Percentiles rank a stretch among this genome's conserved stretches.
These are phyloP conservation scores for Penicillium sp. DNA, from an alignment of 2,329 filamentous ascomycete genomes.

Conservation along the genomic window DNA sequence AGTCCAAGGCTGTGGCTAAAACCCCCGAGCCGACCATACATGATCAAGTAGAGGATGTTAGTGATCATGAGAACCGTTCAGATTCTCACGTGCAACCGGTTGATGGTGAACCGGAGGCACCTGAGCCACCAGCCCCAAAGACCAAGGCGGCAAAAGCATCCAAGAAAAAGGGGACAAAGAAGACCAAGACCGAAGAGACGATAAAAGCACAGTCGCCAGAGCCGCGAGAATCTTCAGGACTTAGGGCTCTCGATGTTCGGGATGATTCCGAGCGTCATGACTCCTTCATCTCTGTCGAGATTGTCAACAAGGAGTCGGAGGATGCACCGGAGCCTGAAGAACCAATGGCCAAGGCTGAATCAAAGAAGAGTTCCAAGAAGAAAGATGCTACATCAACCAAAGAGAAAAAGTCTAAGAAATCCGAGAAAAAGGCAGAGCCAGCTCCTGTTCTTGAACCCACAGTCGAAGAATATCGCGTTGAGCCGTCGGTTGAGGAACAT, in stretches of 20 bases:
- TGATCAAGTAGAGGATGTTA: slow-evolving; percentile 10
- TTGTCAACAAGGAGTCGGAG: slow-evolving; percentile 30
- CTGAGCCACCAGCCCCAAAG: slow-evolving; percentile 21
- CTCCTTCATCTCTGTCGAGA: slow-evolving; percentile 34
- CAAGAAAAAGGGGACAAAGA: slow-evolving; percentile 26
- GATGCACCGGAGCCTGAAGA: slow-evolving; percentile 33
- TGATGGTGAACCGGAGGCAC: slow-evolving; percentile 11
- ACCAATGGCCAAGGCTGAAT: slow-evolving; percentile 16
- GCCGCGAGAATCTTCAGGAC: slow-evolving; percentile 6
- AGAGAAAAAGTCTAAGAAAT: slow-evolving; percentile 33
- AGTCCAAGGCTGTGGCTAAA: slow-evolving; percentile 24
- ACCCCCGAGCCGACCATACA: slow-evolving; percentile 6
- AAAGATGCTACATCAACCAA: slow-evolving; percentile 23
- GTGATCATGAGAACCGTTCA: slow-evolving; percentile 12
- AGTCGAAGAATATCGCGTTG: slow-evolving; percentile 4
- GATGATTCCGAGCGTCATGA: slow-evolving; percentile 24
- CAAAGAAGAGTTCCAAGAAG: slow-evolving; percentile 31
- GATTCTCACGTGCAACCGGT: slow-evolving; percentile 6
- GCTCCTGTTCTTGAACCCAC: slow-evolving; percentile 12
- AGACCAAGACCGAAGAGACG: slow-evolving; percentile 22
- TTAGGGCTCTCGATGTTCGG: slow-evolving; percentile 1
- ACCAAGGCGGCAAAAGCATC: slow-evolving; percentile 20
- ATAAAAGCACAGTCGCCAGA: slow-evolving; percentile 6
- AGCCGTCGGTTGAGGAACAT: slow-evolving; percentile 10
- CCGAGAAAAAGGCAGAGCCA: slow-evolving; percentile 25